A percentile compares a stretch with the other conserved stretches of the same genome.
These are phyloP conservation scores for Peribolospora kevripleyi DNA, from an alignment of 768 basidiomycete species.

Conservation along the genomic window DNA sequence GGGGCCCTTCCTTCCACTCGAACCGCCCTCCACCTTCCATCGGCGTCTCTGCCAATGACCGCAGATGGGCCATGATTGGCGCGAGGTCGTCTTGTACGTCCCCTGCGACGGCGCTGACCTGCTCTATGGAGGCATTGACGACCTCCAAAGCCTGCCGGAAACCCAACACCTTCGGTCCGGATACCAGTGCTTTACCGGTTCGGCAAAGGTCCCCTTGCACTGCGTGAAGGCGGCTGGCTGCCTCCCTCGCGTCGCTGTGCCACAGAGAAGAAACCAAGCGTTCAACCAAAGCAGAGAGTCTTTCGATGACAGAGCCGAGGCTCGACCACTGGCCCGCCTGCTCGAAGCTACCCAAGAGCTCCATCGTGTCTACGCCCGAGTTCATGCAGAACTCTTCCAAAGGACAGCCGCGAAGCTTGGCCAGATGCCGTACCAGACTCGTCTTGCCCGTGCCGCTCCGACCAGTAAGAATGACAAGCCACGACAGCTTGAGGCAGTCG, in stretches of 20 bases:
- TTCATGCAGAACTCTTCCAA: slow-evolving; percentile 57
- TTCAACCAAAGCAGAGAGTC: too few relatives aligned
- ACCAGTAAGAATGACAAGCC: slow-evolving; percentile 77
- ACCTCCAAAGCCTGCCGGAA: too few relatives aligned
- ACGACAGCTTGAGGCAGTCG: slow-evolving; percentile 44
- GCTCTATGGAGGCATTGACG: too few relatives aligned
- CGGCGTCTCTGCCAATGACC: too few relatives aligned
- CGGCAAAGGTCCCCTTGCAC: background rate
- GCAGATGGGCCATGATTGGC: too few relatives aligned
- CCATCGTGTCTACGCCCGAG: slow-evolving; percentile 70
- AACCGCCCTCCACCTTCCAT: slow-evolving; percentile 28
- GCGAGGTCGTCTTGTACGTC: too few relatives aligned
- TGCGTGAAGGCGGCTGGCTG: background rate
- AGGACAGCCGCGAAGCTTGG: slow-evolving; percentile 39
- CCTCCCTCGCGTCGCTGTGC: too few relatives aligned
- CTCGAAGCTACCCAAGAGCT: slow-evolving; percentile 87
- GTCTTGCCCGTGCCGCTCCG: slow-evolving; percentile 54
- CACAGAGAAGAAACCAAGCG: too few relatives aligned
- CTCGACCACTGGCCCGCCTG: slow-evolving; percentile 35
- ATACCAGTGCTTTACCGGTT: too few relatives aligned
- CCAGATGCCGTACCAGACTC: slow-evolving; percentile 40
- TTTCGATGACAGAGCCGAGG: too few relatives aligned
- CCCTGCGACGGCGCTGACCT: too few relatives aligned
- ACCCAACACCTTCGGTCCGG: too few relatives aligned
- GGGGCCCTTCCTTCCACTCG: slow-evolving; percentile 85